Evolutionary conservation across 352 stramenopile genomes (phyloP).

Genomic region (Pythium scleroteichum): DNA sequence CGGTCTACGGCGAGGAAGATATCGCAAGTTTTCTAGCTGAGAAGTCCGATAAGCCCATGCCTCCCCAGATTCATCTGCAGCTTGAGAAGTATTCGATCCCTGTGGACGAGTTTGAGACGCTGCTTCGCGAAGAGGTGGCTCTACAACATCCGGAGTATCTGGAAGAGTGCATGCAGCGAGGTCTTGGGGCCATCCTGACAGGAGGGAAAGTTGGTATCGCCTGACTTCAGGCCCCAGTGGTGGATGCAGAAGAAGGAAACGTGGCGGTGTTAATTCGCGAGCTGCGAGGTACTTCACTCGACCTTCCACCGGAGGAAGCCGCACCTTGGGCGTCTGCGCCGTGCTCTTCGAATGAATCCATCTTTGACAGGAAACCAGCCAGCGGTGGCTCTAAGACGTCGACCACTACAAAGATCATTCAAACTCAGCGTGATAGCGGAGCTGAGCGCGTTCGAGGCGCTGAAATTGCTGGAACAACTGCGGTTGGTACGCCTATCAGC

Average conservation of each 20-base stretch:
- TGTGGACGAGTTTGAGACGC: slow-evolving; percentile 25
- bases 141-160: slow-evolving; percentile 21
- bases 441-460: no score
- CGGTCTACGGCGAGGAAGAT: slow-evolving; percentile 20
- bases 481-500: no score
- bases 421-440: no score
- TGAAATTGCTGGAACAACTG: no score
- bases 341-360: not conserved
- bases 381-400: not conserved
- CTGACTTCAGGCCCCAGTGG: not conserved
- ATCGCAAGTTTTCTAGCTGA: slow-evolving; percentile 16
- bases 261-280: not conserved
- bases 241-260: slow-evolving; percentile 6
- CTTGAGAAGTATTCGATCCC: slow-evolving; percentile 13
- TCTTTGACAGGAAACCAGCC: not conserved
- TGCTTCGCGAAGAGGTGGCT: slow-evolving; percentile 21
- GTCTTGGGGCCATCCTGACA: not conserved
- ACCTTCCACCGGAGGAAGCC: not conserved
- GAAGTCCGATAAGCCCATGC: not conserved
- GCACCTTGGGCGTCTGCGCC: not conserved
- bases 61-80: slow-evolving; percentile 2
- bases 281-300: not conserved
- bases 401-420: not conserved
- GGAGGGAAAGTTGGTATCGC: not conserved
- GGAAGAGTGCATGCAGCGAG: slow-evolving; percentile 9